A percentile compares a stretch with the other conserved stretches of the same genome.
phyloP scores from a whole-genome alignment of 2,329 filamentous ascomycete genomes.

The Colletotrichum lindemuthianum region DNA sequence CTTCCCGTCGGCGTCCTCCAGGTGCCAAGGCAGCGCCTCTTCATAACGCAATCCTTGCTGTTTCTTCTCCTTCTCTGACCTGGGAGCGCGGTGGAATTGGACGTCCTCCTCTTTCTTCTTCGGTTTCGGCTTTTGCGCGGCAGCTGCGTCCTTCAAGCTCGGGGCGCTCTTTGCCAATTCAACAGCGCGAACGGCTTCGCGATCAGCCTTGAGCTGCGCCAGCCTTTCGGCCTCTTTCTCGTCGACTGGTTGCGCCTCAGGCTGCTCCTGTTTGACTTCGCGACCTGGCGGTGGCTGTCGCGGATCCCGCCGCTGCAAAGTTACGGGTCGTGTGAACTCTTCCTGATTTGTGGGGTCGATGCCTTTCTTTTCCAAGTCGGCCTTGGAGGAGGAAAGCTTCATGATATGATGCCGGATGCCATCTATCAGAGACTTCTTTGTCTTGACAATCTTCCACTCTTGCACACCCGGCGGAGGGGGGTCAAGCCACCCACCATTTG shows the following conservation, averaged over 20 bases:
- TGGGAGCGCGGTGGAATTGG: conserved; percentile 84
- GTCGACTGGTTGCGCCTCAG: conserved; percentile 56
- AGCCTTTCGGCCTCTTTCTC: conserved; percentile 70
- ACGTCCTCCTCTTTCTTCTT: conserved; percentile 84
- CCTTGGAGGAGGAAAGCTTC: conserved; percentile 73
- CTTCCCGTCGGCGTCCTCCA: conserved; percentile 96
- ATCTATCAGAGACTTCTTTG: conserved; percentile 81
- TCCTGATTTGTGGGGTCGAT: conserved; percentile 76
- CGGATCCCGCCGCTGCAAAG: conserved; percentile 89
- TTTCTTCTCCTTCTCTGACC: conserved; percentile 82
- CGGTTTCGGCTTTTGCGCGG: conserved; percentile 68
- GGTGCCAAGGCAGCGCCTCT: conserved; percentile 94
- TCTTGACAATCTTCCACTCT: conserved; percentile 75
- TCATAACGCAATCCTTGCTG: conserved; percentile 83
- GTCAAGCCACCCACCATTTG: conserved; percentile 67
- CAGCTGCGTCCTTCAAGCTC: conserved; percentile 67
- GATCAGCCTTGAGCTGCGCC: conserved; percentile 79
- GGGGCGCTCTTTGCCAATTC: conserved; percentile 95
- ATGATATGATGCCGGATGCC: conserved; percentile 89
- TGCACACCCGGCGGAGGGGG: conserved; percentile 54
- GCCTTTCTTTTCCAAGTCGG: conserved; percentile 60
- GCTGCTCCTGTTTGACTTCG: conserved; percentile 68
- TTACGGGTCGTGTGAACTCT: conserved; percentile 88
- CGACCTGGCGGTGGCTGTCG: conserved; percentile 73
- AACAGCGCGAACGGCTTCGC: conserved; percentile 84